Evolutionary conservation across 805 yeast genomes (phyloP), one percentile per base, ranked within the genome.

Genomic region (Cyberlindnera maritima): DNA sequence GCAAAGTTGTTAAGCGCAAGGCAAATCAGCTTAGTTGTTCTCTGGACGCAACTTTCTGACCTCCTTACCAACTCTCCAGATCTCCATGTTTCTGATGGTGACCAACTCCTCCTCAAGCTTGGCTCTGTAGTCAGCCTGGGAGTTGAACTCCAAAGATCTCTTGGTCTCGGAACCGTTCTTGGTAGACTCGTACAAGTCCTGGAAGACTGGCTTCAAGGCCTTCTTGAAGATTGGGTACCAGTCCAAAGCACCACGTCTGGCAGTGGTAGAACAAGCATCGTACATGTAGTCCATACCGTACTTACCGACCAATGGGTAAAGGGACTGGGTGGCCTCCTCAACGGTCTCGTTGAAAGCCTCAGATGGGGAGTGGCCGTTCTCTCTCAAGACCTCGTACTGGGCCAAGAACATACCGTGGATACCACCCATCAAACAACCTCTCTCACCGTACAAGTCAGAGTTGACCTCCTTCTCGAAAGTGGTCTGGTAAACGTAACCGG

Each of bases 251-350:
- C 99, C 99, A 80, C 99, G 89, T 83, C 98, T 90, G 67, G 99
- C 99, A 61, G 99, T 94, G 69, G 99, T 94, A 61, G 99, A 94
- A 79, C 99, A 94, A 66, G 99, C 99, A 71, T 94, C 98, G 84
- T 94, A 94, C 99, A 94, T 94, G 92, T 94, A 94, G 78, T 94
- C 99, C 99, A 94, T 94, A 79, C 99, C 99, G 83, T 94, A 88
- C 77, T 89, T 90, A 77, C 99, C 99, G 64, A 94, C 74, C 80
- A 94, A 85, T 76, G 99, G 99, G 88, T 94, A 94, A 67, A 94
- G 81, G 48, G 98, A 94, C 80, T 94, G 99, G 58, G 99, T 94
- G 60, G 99, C 99, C 80, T 94, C 99, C 82, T 94, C 99, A 62
- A 94, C 99, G 63, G 99, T 94, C 82, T 94, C 99, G 77, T 94